Percentiles rank a stretch among this genome's conserved stretches.
Conservation (phyloP, 169 alveolate species). For the Plasmodium knowlesi region DNA sequence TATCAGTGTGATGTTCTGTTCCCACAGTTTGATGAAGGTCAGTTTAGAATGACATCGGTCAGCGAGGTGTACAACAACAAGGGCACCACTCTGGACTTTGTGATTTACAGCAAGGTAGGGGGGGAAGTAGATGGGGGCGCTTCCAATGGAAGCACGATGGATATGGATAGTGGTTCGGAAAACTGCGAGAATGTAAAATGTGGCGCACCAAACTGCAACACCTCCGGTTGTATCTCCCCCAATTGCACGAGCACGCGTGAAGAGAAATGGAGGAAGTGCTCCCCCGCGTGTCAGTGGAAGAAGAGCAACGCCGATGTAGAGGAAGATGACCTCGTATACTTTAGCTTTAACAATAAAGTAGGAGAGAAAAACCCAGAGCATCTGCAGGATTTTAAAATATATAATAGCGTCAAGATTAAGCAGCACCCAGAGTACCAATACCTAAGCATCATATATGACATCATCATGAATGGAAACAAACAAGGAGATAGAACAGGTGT, state of each 20-base stretch:
- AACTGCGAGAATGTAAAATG: background rate
- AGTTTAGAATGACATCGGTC: constrained; percentile 73
- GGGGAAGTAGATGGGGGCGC: background rate
- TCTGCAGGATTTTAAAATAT: constrained; percentile 69
- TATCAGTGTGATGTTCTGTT: constrained; percentile 85
- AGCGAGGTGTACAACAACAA: constrained; percentile 78
- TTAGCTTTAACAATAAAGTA: constrained; percentile 36
- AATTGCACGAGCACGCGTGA: background rate
- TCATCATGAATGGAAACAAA: constrained; percentile 91
- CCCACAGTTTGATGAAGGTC: constrained; percentile 79
- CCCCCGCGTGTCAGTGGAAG: background rate
- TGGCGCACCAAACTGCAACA: background rate
- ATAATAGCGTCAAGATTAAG: constrained; percentile 81
- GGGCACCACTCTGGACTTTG: constrained; percentile 74
- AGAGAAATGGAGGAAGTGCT: background rate
- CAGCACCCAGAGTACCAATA: constrained; percentile 95
- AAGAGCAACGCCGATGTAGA: background rate
- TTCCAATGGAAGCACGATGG: background rate
- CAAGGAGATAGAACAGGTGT: constrained; percentile 93
- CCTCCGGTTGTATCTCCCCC: background rate
- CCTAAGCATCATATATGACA: constrained; percentile 91
- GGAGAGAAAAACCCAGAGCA: constrained; percentile 35
- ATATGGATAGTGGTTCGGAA: background rate
- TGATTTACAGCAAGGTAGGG: constrained; percentile 63
- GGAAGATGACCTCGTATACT: constrained; percentile 48